phyloP scores from a whole-genome alignment of 306 rosid genomes.

The Sechiopsis laciniata region DNA sequence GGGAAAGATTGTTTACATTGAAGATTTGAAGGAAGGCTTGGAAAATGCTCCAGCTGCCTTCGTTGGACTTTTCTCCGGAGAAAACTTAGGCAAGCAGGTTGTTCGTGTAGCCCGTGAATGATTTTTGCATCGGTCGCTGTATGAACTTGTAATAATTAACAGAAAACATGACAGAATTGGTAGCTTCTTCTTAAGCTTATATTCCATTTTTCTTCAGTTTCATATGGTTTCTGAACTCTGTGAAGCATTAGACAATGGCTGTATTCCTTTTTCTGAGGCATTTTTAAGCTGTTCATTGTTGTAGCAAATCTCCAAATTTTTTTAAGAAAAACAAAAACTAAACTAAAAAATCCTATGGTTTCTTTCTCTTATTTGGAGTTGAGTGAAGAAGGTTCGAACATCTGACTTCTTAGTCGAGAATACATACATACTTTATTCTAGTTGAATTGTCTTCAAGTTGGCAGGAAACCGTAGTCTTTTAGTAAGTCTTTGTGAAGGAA shows the following conservation, averaged over 20 bases:
- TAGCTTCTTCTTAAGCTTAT: neutral
- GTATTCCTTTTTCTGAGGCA: neutral
- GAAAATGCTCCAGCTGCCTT: constrained; percentile 47
- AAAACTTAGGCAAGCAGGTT: constrained; percentile 47
- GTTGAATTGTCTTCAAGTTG: too few relatives aligned
- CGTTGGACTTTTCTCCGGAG: constrained; percentile 38
- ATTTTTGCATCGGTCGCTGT: neutral
- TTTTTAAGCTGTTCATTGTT: neutral
- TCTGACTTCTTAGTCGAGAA: too few relatives aligned
- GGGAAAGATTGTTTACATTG: constrained; percentile 46
- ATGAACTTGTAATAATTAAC: neutral
- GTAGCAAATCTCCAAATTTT: neutral
- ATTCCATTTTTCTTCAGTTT: neutral
- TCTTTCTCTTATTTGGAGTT: too few relatives aligned
- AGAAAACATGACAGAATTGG: neutral
- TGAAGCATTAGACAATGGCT: neutral
- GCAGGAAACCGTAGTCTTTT: neutral
- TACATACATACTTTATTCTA: too few relatives aligned
- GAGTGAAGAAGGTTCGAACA: too few relatives aligned
- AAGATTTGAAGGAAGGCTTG: constrained; percentile 42
- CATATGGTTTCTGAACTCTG: neutral
- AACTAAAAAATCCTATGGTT: too few relatives aligned
- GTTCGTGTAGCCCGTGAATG: constrained; percentile 26
- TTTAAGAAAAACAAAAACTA: neutral
- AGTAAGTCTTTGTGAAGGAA: neutral